Conservation (phyloP, 2,329 filamentous ascomycete species). For the Hypoxylon sp. region DNA sequence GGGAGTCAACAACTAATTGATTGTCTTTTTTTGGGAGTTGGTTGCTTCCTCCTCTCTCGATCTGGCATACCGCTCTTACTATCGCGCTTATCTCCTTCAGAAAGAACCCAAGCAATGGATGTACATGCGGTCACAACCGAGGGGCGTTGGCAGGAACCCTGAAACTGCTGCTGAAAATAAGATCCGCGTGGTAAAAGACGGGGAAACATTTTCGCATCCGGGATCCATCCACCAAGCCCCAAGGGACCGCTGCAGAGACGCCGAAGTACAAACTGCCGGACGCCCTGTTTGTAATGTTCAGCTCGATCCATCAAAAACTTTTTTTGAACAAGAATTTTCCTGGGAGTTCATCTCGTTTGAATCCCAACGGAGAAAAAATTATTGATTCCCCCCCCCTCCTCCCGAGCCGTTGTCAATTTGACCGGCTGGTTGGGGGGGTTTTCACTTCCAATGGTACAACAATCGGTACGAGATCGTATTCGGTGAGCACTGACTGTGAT, state of each 20-base stretch:
- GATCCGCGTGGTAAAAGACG: neutral
- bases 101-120: constrained; percentile 54
- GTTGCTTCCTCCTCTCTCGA: constrained; percentile 33
- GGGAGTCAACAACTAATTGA: constrained; percentile 10
- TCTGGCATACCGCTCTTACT: constrained; percentile 57
- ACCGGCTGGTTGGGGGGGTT: constrained; percentile 8
- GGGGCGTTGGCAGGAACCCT: too few species aligned
- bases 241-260: constrained; percentile 31
- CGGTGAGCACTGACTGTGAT: too few species aligned
- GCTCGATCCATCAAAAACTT: constrained; percentile 41
- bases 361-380: constrained; percentile 28
- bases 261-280: constrained; percentile 30
- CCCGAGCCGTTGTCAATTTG: constrained; percentile 7
- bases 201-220: neutral
- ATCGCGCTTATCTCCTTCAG: constrained; percentile 68
- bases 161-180: too few species aligned
- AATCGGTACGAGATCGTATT: constrained; percentile 13
- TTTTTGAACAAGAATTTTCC: constrained; percentile 29
- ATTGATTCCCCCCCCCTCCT: too few species aligned
- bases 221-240: constrained; percentile 16
- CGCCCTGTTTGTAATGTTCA: constrained; percentile 38
- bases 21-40: constrained; percentile 17
- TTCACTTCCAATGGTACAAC: constrained; percentile 15
- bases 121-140: constrained; percentile 38
- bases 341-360: constrained; percentile 25